Evolutionary conservation across 768 basidiomycete species (phyloP), one percentile per base, ranked within the genome.

Genomic region (button mushroom (Agaricus bisporus)): DNA sequence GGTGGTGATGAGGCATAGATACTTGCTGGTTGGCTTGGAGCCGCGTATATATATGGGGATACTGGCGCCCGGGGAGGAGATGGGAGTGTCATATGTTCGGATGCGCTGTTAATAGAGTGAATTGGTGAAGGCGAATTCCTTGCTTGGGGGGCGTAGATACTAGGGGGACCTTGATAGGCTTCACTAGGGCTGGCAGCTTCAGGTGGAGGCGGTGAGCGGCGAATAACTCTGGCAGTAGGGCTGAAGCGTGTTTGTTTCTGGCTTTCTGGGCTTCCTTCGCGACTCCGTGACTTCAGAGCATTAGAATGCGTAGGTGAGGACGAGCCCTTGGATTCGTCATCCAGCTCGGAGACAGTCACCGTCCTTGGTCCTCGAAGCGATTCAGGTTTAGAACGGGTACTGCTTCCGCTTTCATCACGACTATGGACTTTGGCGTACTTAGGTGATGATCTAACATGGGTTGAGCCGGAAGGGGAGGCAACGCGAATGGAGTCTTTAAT

Each of bases 211-310:
- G 58, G 47, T n/a, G 63, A 58, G 28, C 63, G 56, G 38, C 51
- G 60, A 51, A 54, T 71, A 22, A 70, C 74, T 1, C 60, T 61
- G 6, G 74, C 73, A 4, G 75, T 73, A 0, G 79, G 74, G 5
- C 78, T 72, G 65, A 80, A 82, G 54, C 69, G 77, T 7, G 79
- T 80, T 51, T 69, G 75, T 63, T 77, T 77, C 29, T 65, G 65
- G 7, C 65, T 61, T 42, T 68, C 70, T 17, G 66, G 63, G 29
- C 67, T 71, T 32, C 69, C 68, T 51, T 63, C 62, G 5, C 54
- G 47, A 14, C 53, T 54, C 22, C 39, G 47, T 17, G 54, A 29
- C 26, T 60, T 57, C 26, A 46, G 51, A 17, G 49, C 46, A 43
- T 49, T 44, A 20, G 42, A 36, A 6, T 51, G 61, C 12, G 59